A percentile compares a stretch with the other conserved stretches of the same genome.
These are phyloP conservation scores for Posidonia australis DNA, from an alignment of 106 monocot genomes.

Conservation along the genomic window DNA sequence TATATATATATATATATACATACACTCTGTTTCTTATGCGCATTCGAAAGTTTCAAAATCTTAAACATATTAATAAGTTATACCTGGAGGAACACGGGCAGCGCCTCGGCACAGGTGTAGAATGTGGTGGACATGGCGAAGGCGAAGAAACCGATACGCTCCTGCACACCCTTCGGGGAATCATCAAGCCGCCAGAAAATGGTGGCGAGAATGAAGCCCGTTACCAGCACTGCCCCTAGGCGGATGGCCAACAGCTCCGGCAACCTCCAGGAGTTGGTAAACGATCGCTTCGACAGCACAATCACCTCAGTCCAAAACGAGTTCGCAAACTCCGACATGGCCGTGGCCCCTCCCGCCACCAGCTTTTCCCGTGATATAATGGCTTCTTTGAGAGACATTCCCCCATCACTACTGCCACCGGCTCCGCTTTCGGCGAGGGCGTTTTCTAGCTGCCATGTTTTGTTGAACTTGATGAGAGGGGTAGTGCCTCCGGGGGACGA, in stretches of 20 bases:
- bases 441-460: slow-evolving; percentile 22
- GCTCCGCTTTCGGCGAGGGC: too few species aligned
- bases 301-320: slow-evolving; percentile 42
- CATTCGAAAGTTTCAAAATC: too few species aligned
- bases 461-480: slow-evolving; percentile 38
- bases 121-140: slow-evolving; percentile 83
- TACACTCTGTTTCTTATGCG: too few species aligned
- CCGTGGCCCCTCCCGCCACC: slow-evolving; percentile 7
- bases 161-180: slow-evolving; percentile 67
- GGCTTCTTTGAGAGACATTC: slow-evolving; percentile 45
- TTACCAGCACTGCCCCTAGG: slow-evolving; percentile 61
- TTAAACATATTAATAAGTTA: slow-evolving; percentile 32
- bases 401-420: not conserved
- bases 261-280: slow-evolving; percentile 37
- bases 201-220: slow-evolving; percentile 80
- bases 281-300: slow-evolving; percentile 34
- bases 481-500: slow-evolving; percentile 24
- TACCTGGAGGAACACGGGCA: slow-evolving; percentile 79
- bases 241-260: slow-evolving; percentile 41
- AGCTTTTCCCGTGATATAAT: slow-evolving; percentile 33
- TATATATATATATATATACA: too few species aligned
- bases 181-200: slow-evolving; percentile 81
- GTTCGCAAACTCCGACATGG: slow-evolving; percentile 54
- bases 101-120: slow-evolving; percentile 90
- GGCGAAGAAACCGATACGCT: slow-evolving; percentile 83